phyloP scores from a whole-genome alignment of 768 basidiomycete genomes.

The Boletus insuetus region DNA sequence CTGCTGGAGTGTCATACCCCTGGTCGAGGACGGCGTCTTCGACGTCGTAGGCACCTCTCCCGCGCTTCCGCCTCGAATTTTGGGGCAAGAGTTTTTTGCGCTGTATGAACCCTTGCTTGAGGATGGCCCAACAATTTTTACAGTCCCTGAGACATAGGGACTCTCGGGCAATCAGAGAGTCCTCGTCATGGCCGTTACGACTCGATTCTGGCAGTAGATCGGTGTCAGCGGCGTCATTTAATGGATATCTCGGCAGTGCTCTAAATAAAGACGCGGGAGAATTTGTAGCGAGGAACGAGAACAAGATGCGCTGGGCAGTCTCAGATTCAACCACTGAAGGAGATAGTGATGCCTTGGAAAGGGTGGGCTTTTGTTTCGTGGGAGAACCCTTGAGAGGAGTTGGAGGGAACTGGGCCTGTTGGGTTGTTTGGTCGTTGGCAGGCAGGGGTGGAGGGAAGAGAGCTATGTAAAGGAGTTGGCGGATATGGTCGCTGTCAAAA shows the following conservation, averaged over 20 bases:
- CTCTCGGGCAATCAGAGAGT: slow-evolving; percentile 57
- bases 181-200: slow-evolving; percentile 40
- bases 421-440: slow-evolving; percentile 12
- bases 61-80: slow-evolving; percentile 33
- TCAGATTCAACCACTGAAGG: slow-evolving; percentile 45
- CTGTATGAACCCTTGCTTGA: slow-evolving; percentile 53
- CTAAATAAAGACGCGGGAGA: slow-evolving; percentile 49
- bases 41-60: slow-evolving; percentile 27
- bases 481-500: slow-evolving; percentile 52
- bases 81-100: slow-evolving; percentile 25
- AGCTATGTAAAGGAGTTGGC: slow-evolving; percentile 69
- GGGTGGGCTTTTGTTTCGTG: slow-evolving; percentile 43
- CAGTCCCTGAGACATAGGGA: slow-evolving; percentile 51
- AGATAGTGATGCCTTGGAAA: slow-evolving; percentile 39
- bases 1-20: slow-evolving; percentile 14
- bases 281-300: slow-evolving; percentile 57
- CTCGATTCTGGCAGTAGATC: background rate
- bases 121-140: slow-evolving; percentile 60
- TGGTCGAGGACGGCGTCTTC: slow-evolving; percentile 23
- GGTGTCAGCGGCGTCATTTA: slow-evolving; percentile 11
- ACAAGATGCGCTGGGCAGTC: slow-evolving; percentile 52
- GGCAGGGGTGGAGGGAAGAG: slow-evolving; percentile 50
- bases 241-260: slow-evolving; percentile 52
- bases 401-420: slow-evolving; percentile 23
- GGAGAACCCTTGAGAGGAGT: slow-evolving; percentile 45